Base-by-base conservation (phyloP, 495 filamentous ascomycete genomes). In the Podospora didyma region DNA sequence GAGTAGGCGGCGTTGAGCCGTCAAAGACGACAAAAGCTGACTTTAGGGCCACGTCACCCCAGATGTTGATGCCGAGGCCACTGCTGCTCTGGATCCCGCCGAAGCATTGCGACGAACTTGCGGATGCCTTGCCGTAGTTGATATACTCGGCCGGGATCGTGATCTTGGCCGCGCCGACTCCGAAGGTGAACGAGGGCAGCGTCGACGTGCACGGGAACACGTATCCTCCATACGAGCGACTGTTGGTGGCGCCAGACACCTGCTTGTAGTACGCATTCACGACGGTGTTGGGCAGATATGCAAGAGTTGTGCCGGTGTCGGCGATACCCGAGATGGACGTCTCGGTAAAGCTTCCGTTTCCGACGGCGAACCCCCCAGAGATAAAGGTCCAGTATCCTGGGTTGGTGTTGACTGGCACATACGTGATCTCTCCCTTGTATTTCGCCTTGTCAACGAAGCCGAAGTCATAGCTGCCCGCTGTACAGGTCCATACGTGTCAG, bases 31-130 rank as follows among this genome's bases (percentile, higher is more conserved):
- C 88, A 63, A 87, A 91, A 62, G 89, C 86, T 60, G 81, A 81
- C 79, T 92, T 92, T 59, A 94, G 80, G 66, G 90, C 90, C 47
- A 91, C 80, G 56, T 92, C 89, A 42, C 89, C 89, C 53, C 88
- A 86, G 70, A 94, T 90, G 57, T 80, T 82, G 66, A 89, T 82
- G 22, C 78, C 82, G 22, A 89, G 70, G 44, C 82, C 81, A 21
- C 69, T 70, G 70, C 86, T 85, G 55, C 72, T 74, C 75, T 89
- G 86, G 56, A 89, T 76, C 24, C 83, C 82, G 53, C 86, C 86
- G 63, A 79, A 86, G 74, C 86, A 89, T 54, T 62, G 76, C 4
- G 45, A 22, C 23, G 48, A 57, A 3, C 56, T 59, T 3, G 44
- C 19, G 35, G 64, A 63, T 5, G 73, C 68, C 41, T 73, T 71